Evolutionary conservation across 345 rosid species (phyloP).

Genomic region (Ceriops zippeliana): DNA sequence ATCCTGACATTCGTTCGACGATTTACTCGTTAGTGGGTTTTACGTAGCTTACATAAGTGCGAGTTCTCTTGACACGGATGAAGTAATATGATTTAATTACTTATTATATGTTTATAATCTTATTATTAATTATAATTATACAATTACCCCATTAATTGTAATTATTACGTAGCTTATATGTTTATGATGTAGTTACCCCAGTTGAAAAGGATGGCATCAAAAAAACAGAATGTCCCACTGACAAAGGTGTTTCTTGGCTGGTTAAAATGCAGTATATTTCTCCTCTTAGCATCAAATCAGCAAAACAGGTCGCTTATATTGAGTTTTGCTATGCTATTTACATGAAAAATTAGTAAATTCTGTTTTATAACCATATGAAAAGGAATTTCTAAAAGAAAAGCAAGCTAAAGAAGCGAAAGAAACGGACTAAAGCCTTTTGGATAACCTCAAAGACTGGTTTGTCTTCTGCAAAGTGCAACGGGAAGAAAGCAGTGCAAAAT

Average conservation of each 20-base stretch:
- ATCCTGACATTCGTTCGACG: no score
- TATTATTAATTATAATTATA: no score
- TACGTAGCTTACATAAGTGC: no score
- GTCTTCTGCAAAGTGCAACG: slow-evolving; percentile 21
- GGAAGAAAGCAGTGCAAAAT: slow-evolving; percentile 1
- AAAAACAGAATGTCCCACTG: slow-evolving; percentile 89
- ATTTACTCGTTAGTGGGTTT: no score
- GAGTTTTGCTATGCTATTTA: not conserved
- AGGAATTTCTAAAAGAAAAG: slow-evolving; percentile 71
- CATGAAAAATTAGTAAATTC: slow-evolving; percentile 12
- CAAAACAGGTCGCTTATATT: slow-evolving; percentile 59
- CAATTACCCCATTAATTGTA: no score
- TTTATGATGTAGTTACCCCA: slow-evolving; percentile 60
- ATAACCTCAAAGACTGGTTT: slow-evolving; percentile 74
- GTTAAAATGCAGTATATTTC: slow-evolving; percentile 96
- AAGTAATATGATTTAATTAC: no score
- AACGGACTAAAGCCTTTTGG: slow-evolving; percentile 64
- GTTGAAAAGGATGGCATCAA: slow-evolving; percentile 81
- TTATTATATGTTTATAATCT: no score
- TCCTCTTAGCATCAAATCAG: slow-evolving; percentile 75
- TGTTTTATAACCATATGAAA: slow-evolving; percentile 6
- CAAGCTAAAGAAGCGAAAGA: slow-evolving; percentile 93
- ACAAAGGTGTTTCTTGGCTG: slow-evolving; percentile 92
- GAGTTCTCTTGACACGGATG: no score
- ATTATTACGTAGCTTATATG: no score